Conservation (phyloP, 176 grass and related monocot genomes). For the Oryza rufipogon region DNA sequence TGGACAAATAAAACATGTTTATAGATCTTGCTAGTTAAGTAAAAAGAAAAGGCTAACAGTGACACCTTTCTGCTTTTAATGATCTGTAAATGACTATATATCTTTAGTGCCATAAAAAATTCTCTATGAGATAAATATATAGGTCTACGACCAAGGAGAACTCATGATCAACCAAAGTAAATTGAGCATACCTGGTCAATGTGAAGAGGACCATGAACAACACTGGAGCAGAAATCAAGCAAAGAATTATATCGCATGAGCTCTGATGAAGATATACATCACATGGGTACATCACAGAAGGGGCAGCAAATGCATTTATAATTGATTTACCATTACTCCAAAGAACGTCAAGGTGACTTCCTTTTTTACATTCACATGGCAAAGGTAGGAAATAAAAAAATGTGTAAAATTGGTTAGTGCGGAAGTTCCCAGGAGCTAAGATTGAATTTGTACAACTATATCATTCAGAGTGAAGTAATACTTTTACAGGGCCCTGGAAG, state of each 20-base stretch:
- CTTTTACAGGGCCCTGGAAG: conserved; percentile 32
- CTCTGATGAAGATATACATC: neutral
- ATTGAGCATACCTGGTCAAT: neutral
- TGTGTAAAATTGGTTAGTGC: conserved; percentile 38
- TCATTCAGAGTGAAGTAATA: conserved; percentile 11
- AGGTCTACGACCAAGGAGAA: neutral
- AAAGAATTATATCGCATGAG: conserved; percentile 11
- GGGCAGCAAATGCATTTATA: conserved; percentile 25
- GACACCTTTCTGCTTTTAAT: neutral
- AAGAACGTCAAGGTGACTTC: neutral
- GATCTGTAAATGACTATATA: conserved; percentile 5
- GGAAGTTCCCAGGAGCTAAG: conserved; percentile 36
- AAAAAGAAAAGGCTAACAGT: neutral
- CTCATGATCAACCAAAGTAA: conserved; percentile 17
- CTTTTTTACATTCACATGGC: conserved; percentile 36
- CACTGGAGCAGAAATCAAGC: conserved; percentile 15
- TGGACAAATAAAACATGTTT: neutral
- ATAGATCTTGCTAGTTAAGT: conserved; percentile 5
- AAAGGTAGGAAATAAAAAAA: conserved; percentile 33
- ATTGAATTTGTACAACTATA: conserved; percentile 39
- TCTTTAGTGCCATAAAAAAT: neutral
- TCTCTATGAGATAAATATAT: neutral
- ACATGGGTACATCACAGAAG: neutral
- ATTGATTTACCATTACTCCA: conserved; percentile 22
- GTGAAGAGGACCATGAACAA: neutral